Base-by-base conservation (phyloP, 805 yeast species). In the Lachancea sp. region DNA sequence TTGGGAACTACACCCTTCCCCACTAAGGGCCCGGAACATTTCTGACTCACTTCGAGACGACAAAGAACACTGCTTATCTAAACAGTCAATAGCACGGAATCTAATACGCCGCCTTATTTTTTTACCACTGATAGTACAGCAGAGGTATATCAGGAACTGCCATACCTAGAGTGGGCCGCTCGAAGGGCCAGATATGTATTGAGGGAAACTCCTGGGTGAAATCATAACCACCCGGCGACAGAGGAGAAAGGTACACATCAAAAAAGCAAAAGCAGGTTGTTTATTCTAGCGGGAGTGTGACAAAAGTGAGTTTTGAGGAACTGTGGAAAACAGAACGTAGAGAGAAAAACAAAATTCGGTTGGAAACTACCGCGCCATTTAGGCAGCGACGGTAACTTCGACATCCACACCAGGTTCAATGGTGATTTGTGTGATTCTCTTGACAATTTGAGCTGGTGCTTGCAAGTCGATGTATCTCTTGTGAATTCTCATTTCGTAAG, bases 401-500 rank as follows among this genome's bases (percentile, higher is more conserved):
- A 90, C 92, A 79, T 89, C 95, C 67, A 90, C 97, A 84, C 97
- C 97, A 65, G 97, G 96, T 78, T 88, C 96, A 70, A 90, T 83
- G 76, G 95, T 86, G 83, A 88, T 83, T 70, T 89, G 89, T 63
- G 97, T 89, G 76, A 90, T 87, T 75, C 82, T 84, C 84, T 84
- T 88, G 72, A 90, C 95, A 58, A 80, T 71, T 54, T 77, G 74
- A 67, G 95, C 86, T 72, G 97, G 96, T 57, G 97, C 96, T 75
- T 85, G 90, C 72, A 92, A 80, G 77, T 89, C 96, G 67, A 92
- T 87, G 73, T 87, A 83, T 77, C 99, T 89, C 94, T 92, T 92
- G 96, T 92, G 98, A 80, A 92, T 88, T 84, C 97, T 90, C 95
- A 92, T 84, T 80, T 92, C 98, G 74, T 81, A 92, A 64, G 94